These are phyloP conservation scores for Kodamaea nitidulidarum DNA, from an alignment of 805 yeast species.

Conservation along the genomic window DNA sequence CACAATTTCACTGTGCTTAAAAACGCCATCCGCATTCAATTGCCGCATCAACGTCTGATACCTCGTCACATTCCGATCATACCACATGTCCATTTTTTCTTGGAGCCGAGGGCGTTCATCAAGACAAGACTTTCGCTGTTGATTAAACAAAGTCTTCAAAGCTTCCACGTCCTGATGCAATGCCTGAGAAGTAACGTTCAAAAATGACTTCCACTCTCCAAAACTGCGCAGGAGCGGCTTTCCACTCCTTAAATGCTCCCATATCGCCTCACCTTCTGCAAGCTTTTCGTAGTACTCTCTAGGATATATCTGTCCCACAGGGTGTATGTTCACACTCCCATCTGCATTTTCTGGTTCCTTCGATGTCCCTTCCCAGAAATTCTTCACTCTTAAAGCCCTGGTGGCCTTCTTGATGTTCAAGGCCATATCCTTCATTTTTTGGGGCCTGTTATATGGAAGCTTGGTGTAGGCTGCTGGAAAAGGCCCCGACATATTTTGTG, in stretches of 20 bases:
- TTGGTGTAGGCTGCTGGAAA: constrained; percentile 25
- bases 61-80: constrained; percentile 10
- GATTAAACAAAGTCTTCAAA: not conserved
- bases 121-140: not conserved
- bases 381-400: constrained; percentile 18
- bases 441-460: constrained; percentile 18
- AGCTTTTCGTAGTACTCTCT: constrained; percentile 22
- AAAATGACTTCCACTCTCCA: constrained; percentile 10
- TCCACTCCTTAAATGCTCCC: constrained; percentile 28
- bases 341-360: constrained; percentile 16
- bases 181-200: constrained; percentile 10
- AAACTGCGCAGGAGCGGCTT: not conserved
- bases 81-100: constrained; percentile 11
- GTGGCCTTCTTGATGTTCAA: constrained; percentile 31
- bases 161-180: constrained; percentile 6
- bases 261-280: constrained; percentile 29
- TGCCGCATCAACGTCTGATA: constrained; percentile 13
- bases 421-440: constrained; percentile 24
- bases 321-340: constrained; percentile 29
- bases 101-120: constrained; percentile 11
- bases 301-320: constrained; percentile 30
- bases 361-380: constrained; percentile 25
- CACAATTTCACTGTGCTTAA: constrained; percentile 34
- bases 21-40: constrained; percentile 20
- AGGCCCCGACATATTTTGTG: constrained; percentile 30